Base-by-base conservation (phyloP, 2,329 filamentous ascomycete species). In the Penicillium sp. region DNA sequence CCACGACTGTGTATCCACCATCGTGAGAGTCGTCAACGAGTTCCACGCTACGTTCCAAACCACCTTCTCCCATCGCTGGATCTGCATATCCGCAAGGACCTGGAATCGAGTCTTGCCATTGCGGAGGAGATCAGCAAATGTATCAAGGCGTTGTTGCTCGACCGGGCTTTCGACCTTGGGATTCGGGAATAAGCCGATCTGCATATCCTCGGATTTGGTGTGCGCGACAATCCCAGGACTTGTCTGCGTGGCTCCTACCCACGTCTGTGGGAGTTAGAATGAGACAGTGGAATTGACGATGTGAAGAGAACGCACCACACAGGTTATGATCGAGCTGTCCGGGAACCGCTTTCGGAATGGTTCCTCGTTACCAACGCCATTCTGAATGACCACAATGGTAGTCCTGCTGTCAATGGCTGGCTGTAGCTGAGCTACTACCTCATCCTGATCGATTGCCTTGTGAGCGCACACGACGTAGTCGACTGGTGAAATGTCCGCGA, bases 131-230 rank as follows among this genome's bases (percentile, higher is more conserved):
- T 65, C 59, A 0, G 75, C 70, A 38, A 83, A 81, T 0, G 62
- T 64, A 0, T 77, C 58, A 0, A 84, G 73, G 0, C 73, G 72
- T 3, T 62, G 22, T 3, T 71, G 57, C 46, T 82, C 80, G 0
- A 63, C 8, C 0, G 58, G 22, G 0, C 42, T 11, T 0, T 76
- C 66, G 0, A 74, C 42, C 0, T 46, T 14, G 0, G 66, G 24
- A 32, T 80, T 82, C 0, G 75, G 70, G 59, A 79, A 84, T 0
- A 84, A 65, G 0, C 82, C 83, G 4, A 85, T 78, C 53, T 85
- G 78, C 66, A 81, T 79, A 58, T 82, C 74, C 63, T 85, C 83
- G 13, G 78, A 78, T 50, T 77, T 78, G 22, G 72, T 80, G 60
- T 85, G 83, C 9, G 70, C 66, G 24, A 84, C 71, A 3, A 78